phyloP scores from a whole-genome alignment of 345 rosid genomes.

The Murraya paniculata region DNA sequence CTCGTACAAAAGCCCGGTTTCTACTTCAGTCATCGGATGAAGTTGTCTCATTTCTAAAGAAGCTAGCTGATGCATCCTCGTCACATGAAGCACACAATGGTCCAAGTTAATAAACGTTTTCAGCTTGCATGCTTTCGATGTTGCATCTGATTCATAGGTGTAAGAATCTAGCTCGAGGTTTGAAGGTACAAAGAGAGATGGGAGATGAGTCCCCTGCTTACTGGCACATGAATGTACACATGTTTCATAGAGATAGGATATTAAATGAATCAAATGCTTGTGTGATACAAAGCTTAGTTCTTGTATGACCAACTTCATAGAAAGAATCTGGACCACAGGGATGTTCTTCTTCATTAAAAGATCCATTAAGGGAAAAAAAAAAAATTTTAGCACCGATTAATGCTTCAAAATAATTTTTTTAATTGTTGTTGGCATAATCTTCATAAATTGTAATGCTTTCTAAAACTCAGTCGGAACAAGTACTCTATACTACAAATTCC shows the following conservation, averaged over 20 bases:
- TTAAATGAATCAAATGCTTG: background rate
- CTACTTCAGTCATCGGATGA: slow-evolving; percentile 71
- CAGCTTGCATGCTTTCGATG: background rate
- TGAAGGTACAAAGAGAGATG: background rate
- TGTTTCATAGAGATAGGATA: background rate
- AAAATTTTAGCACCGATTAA: background rate
- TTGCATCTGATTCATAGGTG: background rate
- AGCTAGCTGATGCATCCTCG: slow-evolving; percentile 41
- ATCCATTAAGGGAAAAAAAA: background rate
- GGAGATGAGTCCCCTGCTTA: background rate
- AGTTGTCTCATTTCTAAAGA: slow-evolving; percentile 68
- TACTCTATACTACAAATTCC: background rate
- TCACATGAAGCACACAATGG: slow-evolving; percentile 2
- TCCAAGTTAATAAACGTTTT: background rate
- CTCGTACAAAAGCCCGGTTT: slow-evolving; percentile 80
- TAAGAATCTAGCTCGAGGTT: background rate
- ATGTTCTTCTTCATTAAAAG: background rate
- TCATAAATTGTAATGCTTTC: no score
- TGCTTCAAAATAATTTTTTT: background rate
- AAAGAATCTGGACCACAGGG: slow-evolving; percentile 4
- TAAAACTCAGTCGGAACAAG: background rate
- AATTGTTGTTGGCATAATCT: no score
- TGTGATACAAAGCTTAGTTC: background rate
- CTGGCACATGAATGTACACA: background rate
- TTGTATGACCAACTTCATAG: no score